Evolutionary conservation across 805 yeast genomes (phyloP).

Genomic region (Yarrowia bubula): DNA sequence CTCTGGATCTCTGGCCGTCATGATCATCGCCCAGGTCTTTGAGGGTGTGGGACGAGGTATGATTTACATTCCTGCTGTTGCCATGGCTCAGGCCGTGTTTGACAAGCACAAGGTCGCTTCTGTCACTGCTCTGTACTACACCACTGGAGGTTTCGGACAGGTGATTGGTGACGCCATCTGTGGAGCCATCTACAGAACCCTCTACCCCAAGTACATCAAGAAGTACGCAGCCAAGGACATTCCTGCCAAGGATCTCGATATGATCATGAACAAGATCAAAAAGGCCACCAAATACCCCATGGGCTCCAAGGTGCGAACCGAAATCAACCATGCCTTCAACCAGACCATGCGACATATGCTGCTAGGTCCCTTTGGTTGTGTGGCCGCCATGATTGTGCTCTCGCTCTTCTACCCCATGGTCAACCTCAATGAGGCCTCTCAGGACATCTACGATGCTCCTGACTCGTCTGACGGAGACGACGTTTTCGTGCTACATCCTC

Average conservation of each 20-base stretch:
- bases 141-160: slow-evolving; percentile 18
- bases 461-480: slow-evolving; percentile 3
- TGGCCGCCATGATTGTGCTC: slow-evolving; percentile 8
- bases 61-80: slow-evolving; percentile 24
- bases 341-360: slow-evolving; percentile 22
- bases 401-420: slow-evolving; percentile 20
- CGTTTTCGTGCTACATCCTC: not conserved
- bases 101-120: slow-evolving; percentile 23
- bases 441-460: slow-evolving; percentile 2
- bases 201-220: slow-evolving; percentile 20
- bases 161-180: slow-evolving; percentile 14
- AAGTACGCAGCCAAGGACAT: slow-evolving; percentile 11
- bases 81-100: slow-evolving; percentile 24
- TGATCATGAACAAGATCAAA: slow-evolving; percentile 25
- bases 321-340: slow-evolving; percentile 22
- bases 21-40: slow-evolving; percentile 25
- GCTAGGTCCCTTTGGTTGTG: slow-evolving; percentile 18
- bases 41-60: slow-evolving; percentile 24
- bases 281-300: slow-evolving; percentile 24
- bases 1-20: slow-evolving; percentile 1
- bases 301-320: slow-evolving; percentile 21
- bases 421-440: slow-evolving; percentile 16
- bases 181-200: slow-evolving; percentile 21
- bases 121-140: slow-evolving; percentile 19
- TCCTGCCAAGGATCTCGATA: slow-evolving; percentile 6